Evolutionary conservation across 2,329 filamentous ascomycete species (phyloP), one percentile per base, ranked within the genome.

Genomic region (Aureobasidium melanogenum): DNA sequence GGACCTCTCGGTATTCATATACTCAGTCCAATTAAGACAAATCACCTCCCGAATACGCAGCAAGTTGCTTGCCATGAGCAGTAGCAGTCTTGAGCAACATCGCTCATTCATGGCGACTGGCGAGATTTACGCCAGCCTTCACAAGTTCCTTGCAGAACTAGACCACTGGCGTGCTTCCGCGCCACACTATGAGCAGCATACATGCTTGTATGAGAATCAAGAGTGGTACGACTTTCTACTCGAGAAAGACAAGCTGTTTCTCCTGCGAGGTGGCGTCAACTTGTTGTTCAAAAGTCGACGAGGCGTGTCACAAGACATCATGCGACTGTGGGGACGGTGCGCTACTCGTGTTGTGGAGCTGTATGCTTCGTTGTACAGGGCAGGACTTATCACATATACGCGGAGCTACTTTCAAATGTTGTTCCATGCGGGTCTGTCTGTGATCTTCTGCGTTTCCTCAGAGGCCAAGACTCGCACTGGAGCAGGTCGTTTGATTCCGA

Each of bases 391-490:
- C 38, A 78, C 75, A 0, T 77, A 74, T 59, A 79, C 78, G 0
- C 68, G 77, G n/a, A 78, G 75, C 48, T 80, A 80, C 63, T 80
- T 80, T 28, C 77, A 80, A 55, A 73, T 76, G 50, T 73, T 80
- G 2, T 79, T 79, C 50, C 76, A 76, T 0, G 76, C 77, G 2
- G 77, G 76, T 0, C 62, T 80, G 0, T 17, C 36, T 1, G 38
- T 55, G 3, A 43, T 55, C 3, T 55, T 55, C 24, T 55, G 51
- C 36, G 51, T 55, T 15, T 55, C 51, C 22, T 55, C 36, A 8
- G 51, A 55, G 12, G 51, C 51, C 39, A 26, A 32, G 14, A 41
- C 26, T 15, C 51, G 51, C 38, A 55, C 22, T 4, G 51, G 51
- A 1, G 51, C 38, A 43, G 38, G 51, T 12, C 36, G 51, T 12